phyloP scores from a whole-genome alignment of 257 asterid species.

The Petunia secreta region DNA sequence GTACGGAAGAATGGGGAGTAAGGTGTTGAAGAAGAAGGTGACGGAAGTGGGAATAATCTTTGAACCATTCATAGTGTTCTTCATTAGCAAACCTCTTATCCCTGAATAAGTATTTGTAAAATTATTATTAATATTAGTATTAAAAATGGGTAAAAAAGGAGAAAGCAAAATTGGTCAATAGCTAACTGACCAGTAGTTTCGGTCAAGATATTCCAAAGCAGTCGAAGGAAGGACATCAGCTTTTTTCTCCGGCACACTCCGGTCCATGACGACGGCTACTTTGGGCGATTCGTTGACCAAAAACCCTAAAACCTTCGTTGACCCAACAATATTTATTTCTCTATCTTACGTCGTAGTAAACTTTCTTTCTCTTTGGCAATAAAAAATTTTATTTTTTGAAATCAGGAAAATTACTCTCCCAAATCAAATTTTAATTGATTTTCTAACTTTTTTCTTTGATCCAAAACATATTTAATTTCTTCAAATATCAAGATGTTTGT shows the following conservation, averaged over 20 bases:
- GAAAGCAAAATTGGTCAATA: neutral
- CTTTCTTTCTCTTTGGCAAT: no score
- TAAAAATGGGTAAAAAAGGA: neutral
- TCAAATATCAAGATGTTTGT: no score
- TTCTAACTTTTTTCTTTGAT: no score
- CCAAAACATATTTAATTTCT: no score
- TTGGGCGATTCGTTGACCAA: neutral
- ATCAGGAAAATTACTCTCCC: no score
- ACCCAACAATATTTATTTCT: no score
- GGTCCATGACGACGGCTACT: conserved; percentile 30
- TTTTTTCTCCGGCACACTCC: conserved; percentile 35
- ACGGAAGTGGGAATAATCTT: conserved; percentile 82
- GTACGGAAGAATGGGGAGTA: conserved; percentile 65
- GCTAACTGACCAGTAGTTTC: conserved; percentile 61
- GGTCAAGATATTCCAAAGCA: conserved; percentile 76
- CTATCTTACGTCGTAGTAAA: no score
- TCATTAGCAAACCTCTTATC: conserved; percentile 80
- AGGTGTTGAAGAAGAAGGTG: conserved; percentile 69
- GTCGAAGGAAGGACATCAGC: conserved; percentile 64
- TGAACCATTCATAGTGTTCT: conserved; percentile 98
- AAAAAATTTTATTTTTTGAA: no score
- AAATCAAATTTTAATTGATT: no score
- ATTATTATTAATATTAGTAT: no score
- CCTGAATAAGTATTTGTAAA: conserved; percentile 45
- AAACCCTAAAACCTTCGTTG: conserved; percentile 23